Percentiles rank a stretch among this genome's conserved stretches.
Conservation (phyloP, 257 asterid genomes). For the Penstemon newberryi region DNA sequence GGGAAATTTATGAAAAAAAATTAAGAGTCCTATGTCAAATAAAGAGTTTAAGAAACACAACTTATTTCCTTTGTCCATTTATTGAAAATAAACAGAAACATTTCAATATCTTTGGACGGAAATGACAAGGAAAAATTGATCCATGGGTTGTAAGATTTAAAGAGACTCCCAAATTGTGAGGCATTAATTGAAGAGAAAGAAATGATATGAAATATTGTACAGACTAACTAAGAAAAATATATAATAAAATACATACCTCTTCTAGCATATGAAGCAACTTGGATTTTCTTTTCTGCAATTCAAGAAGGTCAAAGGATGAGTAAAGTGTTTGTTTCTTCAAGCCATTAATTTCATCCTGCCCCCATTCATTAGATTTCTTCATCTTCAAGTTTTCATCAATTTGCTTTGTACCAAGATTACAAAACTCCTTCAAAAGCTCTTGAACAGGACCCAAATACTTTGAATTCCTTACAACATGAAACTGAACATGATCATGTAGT, state of each 20-base stretch:
- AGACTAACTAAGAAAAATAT: not conserved
- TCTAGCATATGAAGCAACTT: constrained; percentile 82
- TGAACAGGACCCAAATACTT: constrained; percentile 67
- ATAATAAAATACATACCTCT: constrained; percentile 45
- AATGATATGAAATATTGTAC: not conserved
- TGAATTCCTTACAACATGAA: constrained; percentile 37
- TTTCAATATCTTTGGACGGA: too few relatives aligned
- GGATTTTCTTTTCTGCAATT: constrained; percentile 69
- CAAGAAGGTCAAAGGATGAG: constrained; percentile 64
- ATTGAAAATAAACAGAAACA: too few relatives aligned
- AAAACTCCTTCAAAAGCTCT: constrained; percentile 75
- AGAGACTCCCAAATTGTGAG: constrained; percentile 40
- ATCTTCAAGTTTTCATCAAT: constrained; percentile 28
- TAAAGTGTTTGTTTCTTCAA: constrained; percentile 48
- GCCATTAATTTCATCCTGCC: constrained; percentile 46
- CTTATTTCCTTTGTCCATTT: too few relatives aligned
- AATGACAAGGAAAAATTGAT: too few relatives aligned
- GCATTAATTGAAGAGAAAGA: constrained; percentile 42
- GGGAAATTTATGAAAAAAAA: not conserved
- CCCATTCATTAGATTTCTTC: constrained; percentile 36
- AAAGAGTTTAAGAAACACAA: too few relatives aligned
- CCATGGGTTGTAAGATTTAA: constrained; percentile 30
- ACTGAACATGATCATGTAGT: constrained; percentile 17
- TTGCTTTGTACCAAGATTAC: constrained; percentile 53
- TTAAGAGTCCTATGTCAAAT: too few relatives aligned